Conservation (phyloP, 2,329 filamentous ascomycete genomes). For the Pleomassaria siparia region DNA sequence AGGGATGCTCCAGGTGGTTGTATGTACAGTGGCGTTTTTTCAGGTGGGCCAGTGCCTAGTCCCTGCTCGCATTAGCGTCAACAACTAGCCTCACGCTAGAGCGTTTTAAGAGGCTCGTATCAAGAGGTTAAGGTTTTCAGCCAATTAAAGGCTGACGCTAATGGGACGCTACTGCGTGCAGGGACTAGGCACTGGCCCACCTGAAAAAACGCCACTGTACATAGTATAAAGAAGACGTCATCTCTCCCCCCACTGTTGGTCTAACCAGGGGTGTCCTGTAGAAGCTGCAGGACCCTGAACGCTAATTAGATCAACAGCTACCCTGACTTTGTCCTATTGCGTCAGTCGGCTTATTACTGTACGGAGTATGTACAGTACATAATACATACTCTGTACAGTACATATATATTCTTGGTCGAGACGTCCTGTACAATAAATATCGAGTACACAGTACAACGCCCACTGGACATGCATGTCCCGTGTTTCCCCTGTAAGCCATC, state of each 20-base stretch:
- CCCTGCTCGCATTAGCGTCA: too few relatives aligned
- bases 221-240: constrained; percentile 26
- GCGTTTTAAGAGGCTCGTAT: too few relatives aligned
- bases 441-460: constrained; percentile 14
- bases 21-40: too few relatives aligned
- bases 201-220: too few relatives aligned
- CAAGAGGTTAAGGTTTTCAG: too few relatives aligned
- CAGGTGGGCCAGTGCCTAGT: too few relatives aligned
- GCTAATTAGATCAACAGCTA: constrained; percentile 22
- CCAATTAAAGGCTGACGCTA: too few relatives aligned
- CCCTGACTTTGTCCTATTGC: constrained; percentile 16
- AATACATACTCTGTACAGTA: too few relatives aligned
- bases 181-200: too few relatives aligned
- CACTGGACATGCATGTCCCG: constrained; percentile 18
- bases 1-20: constrained; percentile 13
- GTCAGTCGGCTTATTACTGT: constrained; percentile 10
- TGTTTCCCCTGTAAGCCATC: constrained; percentile 17
- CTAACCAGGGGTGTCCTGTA: constrained; percentile 27
- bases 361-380: too few relatives aligned
- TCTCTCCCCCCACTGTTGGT: constrained; percentile 17
- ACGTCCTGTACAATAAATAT: constrained; percentile 15
- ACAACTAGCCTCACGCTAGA: too few relatives aligned
- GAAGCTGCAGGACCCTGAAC: constrained; percentile 23
- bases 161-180: too few relatives aligned
- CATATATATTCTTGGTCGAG: constrained; percentile 3